phyloP scores from a whole-genome alignment of 2,329 filamentous ascomycete species.

The Sclerotinia trifoliorum region DNA sequence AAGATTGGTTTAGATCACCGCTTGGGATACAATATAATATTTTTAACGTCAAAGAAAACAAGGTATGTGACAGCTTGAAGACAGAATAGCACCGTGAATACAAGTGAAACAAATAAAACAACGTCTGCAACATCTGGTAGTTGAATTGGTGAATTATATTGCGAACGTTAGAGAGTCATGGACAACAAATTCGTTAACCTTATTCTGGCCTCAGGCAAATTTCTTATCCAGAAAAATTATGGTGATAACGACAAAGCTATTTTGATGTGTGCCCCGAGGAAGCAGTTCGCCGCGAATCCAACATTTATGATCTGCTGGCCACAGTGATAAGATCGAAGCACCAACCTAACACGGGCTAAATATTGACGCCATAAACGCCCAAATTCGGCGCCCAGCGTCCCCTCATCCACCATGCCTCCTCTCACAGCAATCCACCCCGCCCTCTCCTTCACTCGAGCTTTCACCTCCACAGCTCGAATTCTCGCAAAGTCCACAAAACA shows the following conservation, averaged over 20 bases:
- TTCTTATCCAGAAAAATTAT: constrained; percentile 3
- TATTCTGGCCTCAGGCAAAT: constrained; percentile 2
- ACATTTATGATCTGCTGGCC: neutral
- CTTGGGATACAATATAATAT: constrained; percentile 3
- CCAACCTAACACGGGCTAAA: neutral
- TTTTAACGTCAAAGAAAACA: neutral
- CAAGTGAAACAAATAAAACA: no score
- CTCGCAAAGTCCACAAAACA: constrained; percentile 42
- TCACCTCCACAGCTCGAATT: constrained; percentile 36
- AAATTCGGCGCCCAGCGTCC: neutral
- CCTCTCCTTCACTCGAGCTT: constrained; percentile 38
- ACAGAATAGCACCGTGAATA: neutral
- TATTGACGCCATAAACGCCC: neutral
- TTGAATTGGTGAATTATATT: neutral
- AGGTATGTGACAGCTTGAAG: neutral
- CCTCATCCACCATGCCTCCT: constrained; percentile 30
- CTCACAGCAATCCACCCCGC: constrained; percentile 32
- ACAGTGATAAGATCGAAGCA: neutral
- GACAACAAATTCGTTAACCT: neutral
- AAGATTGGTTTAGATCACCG: neutral
- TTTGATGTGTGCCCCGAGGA: neutral
- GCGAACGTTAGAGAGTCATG: neutral
- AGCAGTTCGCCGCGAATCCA: constrained; percentile 1
- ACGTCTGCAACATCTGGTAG: neutral
- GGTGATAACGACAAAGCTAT: constrained; percentile 9